These are phyloP conservation scores for Fomitiporia mediterranea DNA, from an alignment of 1,284 basidiomycete genomes.

Conservation along the genomic window DNA sequence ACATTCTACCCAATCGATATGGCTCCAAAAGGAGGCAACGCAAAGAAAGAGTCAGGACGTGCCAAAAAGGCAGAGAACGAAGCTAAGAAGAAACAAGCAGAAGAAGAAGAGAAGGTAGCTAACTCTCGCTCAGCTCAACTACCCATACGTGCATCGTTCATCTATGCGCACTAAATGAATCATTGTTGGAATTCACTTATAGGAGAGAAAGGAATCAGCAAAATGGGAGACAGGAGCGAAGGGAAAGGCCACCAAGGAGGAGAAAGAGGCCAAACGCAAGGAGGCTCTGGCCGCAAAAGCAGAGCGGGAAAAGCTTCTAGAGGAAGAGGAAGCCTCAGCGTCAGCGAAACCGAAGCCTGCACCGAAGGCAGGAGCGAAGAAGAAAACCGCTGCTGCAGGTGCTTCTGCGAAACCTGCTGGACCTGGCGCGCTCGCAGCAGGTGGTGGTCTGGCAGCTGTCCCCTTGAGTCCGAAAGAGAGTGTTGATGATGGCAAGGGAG, in stretches of 20 bases:
- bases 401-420: slow-evolving; percentile 56
- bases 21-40: slow-evolving; percentile 82
- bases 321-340: slow-evolving; percentile 77
- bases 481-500: slow-evolving; percentile 22
- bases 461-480: slow-evolving; percentile 23
- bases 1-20: slow-evolving; percentile 34
- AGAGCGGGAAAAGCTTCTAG: slow-evolving; percentile 70
- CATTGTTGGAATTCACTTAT: slow-evolving; percentile 9
- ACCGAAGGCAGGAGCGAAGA: slow-evolving; percentile 64
- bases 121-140: not conserved
- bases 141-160: not conserved
- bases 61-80: slow-evolving; percentile 95
- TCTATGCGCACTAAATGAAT: slow-evolving; percentile 8
- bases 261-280: slow-evolving; percentile 71
- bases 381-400: slow-evolving; percentile 37
- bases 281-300: slow-evolving; percentile 73
- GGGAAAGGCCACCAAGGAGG: slow-evolving; percentile 61
- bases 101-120: slow-evolving; percentile 53
- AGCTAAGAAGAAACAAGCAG: slow-evolving; percentile 64
- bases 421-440: slow-evolving; percentile 73
- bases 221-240: slow-evolving; percentile 75
- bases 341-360: slow-evolving; percentile 62
- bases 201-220: slow-evolving; percentile 77
- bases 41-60: slow-evolving; percentile 84
- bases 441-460: slow-evolving; percentile 40